phyloP scores from a whole-genome alignment of 2,329 filamentous ascomycete species.

The Fusarium heterosporum region DNA sequence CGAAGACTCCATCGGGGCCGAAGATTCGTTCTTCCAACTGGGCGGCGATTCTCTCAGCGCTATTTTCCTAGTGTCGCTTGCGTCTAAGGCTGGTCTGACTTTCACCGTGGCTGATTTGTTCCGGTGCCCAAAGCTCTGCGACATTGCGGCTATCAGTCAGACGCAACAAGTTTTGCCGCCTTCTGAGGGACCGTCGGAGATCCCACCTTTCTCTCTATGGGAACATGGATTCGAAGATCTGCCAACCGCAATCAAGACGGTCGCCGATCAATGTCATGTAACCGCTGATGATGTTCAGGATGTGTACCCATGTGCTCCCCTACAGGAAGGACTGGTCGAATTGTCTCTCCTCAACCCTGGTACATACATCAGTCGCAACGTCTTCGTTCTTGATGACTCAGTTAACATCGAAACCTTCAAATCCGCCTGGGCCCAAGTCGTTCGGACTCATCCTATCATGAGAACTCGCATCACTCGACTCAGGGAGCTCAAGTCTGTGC shows the following conservation, averaged over 20 bases:
- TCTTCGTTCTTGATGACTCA: constrained; percentile 9
- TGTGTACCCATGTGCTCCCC: constrained; percentile 13
- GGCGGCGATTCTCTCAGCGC: constrained; percentile 11
- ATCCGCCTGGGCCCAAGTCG: constrained; percentile 10
- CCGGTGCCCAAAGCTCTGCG: constrained; percentile 9
- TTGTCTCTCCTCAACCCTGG: constrained; percentile 11
- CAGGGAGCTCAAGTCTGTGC: constrained; percentile 7
- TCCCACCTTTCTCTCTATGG: constrained; percentile 12
- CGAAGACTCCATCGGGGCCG: constrained; percentile 5
- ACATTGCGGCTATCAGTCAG: constrained; percentile 8
- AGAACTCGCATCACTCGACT: constrained; percentile 11
- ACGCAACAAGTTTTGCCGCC: constrained; percentile 6
- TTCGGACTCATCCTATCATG: constrained; percentile 8
- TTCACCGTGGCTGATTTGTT: constrained; percentile 13
- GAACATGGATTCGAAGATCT: constrained; percentile 12
- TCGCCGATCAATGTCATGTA: constrained; percentile 9
- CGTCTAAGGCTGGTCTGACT: constrained; percentile 2
- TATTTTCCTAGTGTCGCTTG: constrained; percentile 15
- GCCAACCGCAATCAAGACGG: constrained; percentile 6
- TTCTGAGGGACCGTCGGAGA: constrained; percentile 3
- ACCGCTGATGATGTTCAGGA: constrained; percentile 11
- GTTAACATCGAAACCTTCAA: constrained; percentile 12
- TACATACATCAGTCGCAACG: constrained; percentile 14
- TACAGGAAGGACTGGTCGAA: constrained; percentile 12
- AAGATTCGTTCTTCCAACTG: constrained; percentile 12